Conservation (phyloP, 73 alveolate species). For the Paraurostyla sp. region DNA sequence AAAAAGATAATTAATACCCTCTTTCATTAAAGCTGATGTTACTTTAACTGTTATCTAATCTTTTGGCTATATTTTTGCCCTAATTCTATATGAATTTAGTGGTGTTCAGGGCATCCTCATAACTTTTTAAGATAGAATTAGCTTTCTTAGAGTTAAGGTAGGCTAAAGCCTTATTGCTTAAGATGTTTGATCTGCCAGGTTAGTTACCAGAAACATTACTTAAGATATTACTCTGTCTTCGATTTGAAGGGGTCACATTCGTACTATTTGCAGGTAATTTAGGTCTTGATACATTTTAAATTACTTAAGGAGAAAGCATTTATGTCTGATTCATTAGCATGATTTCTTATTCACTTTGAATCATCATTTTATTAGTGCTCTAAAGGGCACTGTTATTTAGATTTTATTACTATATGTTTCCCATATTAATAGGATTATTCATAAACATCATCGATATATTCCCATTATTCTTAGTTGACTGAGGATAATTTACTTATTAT, state of each 20-base stretch:
- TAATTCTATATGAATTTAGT: not conserved
- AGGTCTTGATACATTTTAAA: slow-evolving; percentile 16
- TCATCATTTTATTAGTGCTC: not conserved
- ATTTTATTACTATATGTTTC: not conserved
- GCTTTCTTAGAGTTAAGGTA: slow-evolving; percentile 36
- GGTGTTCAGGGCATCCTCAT: slow-evolving; percentile 28
- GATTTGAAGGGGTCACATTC: slow-evolving; percentile 40
- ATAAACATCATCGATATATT: slow-evolving; percentile 2
- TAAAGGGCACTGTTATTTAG: slow-evolving; percentile 2
- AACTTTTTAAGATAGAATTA: slow-evolving; percentile 4
- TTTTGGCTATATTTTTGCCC: not conserved
- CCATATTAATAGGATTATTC: slow-evolving; percentile 17
- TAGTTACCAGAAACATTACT: not conserved
- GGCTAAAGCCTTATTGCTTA: slow-evolving; percentile 44
- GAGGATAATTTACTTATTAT: not conserved
- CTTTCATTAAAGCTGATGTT: slow-evolving; percentile 9
- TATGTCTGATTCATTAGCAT: slow-evolving; percentile 14
- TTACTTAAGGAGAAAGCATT: slow-evolving; percentile 9
- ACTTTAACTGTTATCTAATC: not conserved
- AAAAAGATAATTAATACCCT: not conserved
- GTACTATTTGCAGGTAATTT: not conserved
- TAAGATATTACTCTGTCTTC: slow-evolving; percentile 6
- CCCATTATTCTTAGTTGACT: slow-evolving; percentile 26
- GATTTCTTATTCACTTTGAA: not conserved
- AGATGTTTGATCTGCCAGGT: slow-evolving; percentile 4